Evolutionary conservation across 139 green algal genomes (phyloP), one percentile per base, ranked within the genome.

Genomic region (Pleodorina starrii): DNA sequence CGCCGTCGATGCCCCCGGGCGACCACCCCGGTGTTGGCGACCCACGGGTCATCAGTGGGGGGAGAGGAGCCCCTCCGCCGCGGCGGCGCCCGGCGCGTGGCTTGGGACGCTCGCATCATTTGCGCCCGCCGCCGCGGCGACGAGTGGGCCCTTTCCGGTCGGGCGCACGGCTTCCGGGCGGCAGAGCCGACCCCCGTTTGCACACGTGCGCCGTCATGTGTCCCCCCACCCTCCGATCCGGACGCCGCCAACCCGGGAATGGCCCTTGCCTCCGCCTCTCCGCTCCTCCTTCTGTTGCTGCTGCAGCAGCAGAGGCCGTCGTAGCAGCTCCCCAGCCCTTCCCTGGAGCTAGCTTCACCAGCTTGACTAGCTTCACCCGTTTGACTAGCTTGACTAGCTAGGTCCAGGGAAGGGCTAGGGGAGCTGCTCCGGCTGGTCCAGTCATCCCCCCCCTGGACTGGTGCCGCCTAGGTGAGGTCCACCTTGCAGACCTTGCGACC

Each of bases 401-500:
- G n/a, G n/a, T n/a, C n/a, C n/a, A n/a, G n/a, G n/a, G n/a, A n/a
- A n/a, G n/a, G n/a, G n/a, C n/a, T n/a, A n/a, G n/a, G n/a, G n/a
- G n/a, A n/a, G n/a, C n/a, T n/a, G 5, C 54, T 66, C 54, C 54
- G 54, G 3, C 54, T 12, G 54, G 25, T 66, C n/a, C n/a, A n/a
- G n/a, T n/a, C n/a, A 25, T 12, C 29, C 54, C 59, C 4, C 59
- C 57, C 32, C 59, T 25, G 40, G 6, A 25, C 9, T n/a, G 32
- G 40, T 60, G 35, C 50, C 38, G 68, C 51, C n/a, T n/a, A n/a
- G n/a, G n/a, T n/a, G n/a, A 85, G 69, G 19, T 97, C 93, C 43
- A 98, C 95, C 54, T 97, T 97, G 94, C 96, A 98, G 12, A 95
- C 94, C 69, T 91, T 95, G n/a, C 94, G 90, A 19, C 96, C 96